phyloP scores from a whole-genome alignment of 2,329 filamentous ascomycete species.

The Pseudogymnoascus sp. region DNA sequence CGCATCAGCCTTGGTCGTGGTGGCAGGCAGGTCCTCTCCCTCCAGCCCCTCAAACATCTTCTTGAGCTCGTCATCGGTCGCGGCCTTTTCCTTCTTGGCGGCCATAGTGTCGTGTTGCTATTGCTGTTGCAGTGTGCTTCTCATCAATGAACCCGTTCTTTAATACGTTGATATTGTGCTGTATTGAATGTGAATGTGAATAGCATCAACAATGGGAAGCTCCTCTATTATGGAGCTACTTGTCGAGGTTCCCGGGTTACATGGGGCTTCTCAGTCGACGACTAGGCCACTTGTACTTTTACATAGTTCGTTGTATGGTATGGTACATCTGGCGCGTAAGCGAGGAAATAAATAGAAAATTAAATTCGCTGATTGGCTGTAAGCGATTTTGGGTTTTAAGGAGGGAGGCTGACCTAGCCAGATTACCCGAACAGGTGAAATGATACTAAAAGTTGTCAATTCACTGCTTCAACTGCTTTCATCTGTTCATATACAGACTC shows the following conservation, averaged over 20 bases:
- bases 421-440: slow-evolving; percentile 8
- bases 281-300: background rate
- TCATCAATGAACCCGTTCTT: background rate
- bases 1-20: slow-evolving; percentile 33
- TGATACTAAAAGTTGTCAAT: slow-evolving; percentile 7
- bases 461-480: background rate
- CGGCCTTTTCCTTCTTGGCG: slow-evolving; percentile 49
- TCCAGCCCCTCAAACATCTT: slow-evolving; percentile 57
- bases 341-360: slow-evolving; percentile 5
- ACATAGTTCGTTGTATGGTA: background rate
- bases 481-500: background rate
- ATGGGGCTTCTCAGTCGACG: background rate
- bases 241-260: background rate
- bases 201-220: slow-evolving; percentile 11
- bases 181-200: background rate
- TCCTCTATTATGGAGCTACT: slow-evolving; percentile 11
- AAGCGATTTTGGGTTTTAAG: background rate
- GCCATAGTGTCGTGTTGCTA: slow-evolving; percentile 38
- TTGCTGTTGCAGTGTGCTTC: background rate
- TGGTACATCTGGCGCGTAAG: background rate
- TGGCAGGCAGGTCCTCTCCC: slow-evolving; percentile 35
- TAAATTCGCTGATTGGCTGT: slow-evolving; percentile 1
- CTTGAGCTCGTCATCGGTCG: slow-evolving; percentile 53
- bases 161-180: background rate
- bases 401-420: slow-evolving; percentile 1